Evolutionary conservation across 2,329 filamentous ascomycete species (phyloP).

Genomic region (Botrytis fragariae): DNA sequence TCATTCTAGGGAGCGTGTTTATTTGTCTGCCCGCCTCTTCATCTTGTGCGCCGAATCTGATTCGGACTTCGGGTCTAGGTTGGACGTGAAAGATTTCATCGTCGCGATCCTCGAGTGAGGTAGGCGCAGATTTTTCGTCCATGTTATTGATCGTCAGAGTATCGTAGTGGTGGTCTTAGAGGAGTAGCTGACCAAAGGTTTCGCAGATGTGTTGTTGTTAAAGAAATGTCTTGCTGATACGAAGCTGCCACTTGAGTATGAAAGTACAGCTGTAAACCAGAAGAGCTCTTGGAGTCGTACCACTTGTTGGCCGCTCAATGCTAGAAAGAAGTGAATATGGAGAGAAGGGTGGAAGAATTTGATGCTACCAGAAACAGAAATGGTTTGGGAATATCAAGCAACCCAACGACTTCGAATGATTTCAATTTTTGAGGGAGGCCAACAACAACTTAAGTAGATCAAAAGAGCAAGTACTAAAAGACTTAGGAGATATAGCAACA

Average conservation of each 20-base stretch:
- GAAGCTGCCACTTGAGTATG: background rate
- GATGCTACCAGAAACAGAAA: background rate
- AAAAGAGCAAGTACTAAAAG: background rate
- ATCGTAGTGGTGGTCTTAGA: background rate
- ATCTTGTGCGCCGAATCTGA: constrained; percentile 22
- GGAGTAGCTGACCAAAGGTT: background rate
- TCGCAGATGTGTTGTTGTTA: background rate
- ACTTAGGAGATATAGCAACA: background rate
- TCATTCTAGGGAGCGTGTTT: constrained; percentile 14
- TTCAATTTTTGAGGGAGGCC: background rate
- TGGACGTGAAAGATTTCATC: constrained; percentile 24
- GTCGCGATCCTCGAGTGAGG: constrained; percentile 6
- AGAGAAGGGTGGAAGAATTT: background rate
- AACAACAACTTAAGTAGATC: background rate
- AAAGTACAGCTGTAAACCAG: background rate
- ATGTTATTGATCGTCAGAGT: constrained; percentile 1
- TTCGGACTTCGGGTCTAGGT: constrained; percentile 21
- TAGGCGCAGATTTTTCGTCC: constrained; percentile 16
- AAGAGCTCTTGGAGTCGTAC: background rate
- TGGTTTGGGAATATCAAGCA: background rate
- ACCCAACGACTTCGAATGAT: background rate
- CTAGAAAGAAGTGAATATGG: background rate
- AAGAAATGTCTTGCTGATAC: background rate
- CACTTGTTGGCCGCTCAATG: background rate
- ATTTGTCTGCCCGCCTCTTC: constrained; percentile 19